phyloP scores from a whole-genome alignment of 202 grass and related monocot species.

The Elaeis oleifera region DNA sequence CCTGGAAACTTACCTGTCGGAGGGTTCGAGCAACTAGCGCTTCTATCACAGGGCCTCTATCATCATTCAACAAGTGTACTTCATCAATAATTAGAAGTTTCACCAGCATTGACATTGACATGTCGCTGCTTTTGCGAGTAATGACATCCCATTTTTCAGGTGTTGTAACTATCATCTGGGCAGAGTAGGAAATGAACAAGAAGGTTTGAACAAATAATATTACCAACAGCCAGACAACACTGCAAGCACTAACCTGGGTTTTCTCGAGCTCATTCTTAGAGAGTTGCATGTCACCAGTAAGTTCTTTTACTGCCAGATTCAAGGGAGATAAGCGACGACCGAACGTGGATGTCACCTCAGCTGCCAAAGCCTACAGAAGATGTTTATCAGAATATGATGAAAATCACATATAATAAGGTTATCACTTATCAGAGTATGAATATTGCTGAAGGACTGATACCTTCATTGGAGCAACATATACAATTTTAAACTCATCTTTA shows the following conservation, averaged over 20 bases:
- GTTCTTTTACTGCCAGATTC: slow-evolving; percentile 77
- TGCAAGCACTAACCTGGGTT: slow-evolving; percentile 51
- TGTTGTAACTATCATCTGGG: slow-evolving; percentile 97
- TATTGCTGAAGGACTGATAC: slow-evolving; percentile 31
- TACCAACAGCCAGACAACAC: slow-evolving; percentile 9
- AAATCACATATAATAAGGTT: not conserved
- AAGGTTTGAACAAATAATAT: slow-evolving; percentile 2
- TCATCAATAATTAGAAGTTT: slow-evolving; percentile 98
- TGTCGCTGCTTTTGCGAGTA: slow-evolving; percentile 99
- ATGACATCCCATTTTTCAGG: slow-evolving; percentile 99
- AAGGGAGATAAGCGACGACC: slow-evolving; percentile 66
- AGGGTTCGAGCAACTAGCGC: slow-evolving; percentile 92
- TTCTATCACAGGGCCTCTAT: slow-evolving; percentile 96
- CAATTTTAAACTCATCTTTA: slow-evolving; percentile 98
- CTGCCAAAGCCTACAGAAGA: slow-evolving; percentile 71
- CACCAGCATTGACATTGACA: slow-evolving; percentile 96
- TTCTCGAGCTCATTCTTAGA: slow-evolving; percentile 85
- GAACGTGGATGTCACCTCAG: slow-evolving; percentile 91
- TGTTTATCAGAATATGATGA: slow-evolving; percentile 19
- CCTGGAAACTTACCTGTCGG: slow-evolving; percentile 53
- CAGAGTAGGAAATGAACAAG: slow-evolving; percentile 20
- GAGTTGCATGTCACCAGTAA: slow-evolving; percentile 97
- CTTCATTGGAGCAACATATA: slow-evolving; percentile 99
- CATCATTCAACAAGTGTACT: slow-evolving; percentile 95
- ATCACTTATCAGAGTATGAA: not conserved